These are phyloP conservation scores for Colletotrichum tropicale DNA, from an alignment of 2,329 filamentous ascomycete genomes.

Conservation along the genomic window DNA sequence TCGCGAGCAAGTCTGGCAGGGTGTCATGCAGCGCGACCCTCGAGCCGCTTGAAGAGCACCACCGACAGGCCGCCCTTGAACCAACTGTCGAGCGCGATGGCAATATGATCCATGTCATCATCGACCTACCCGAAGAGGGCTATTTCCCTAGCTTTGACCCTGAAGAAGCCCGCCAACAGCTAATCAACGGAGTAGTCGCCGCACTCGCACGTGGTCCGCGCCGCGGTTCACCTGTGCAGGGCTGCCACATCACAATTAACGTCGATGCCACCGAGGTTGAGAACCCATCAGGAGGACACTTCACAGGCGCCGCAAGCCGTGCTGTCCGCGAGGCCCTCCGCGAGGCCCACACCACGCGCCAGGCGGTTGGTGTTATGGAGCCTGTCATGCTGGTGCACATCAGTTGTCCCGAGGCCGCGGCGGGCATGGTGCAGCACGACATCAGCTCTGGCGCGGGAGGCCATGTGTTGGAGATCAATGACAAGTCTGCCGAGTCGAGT, in stretches of 20 bases:
- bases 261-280: conserved; percentile 59
- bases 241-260: conserved; percentile 71
- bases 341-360: conserved; percentile 54
- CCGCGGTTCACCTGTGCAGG: conserved; percentile 80
- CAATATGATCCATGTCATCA: conserved; percentile 68
- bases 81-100: conserved; percentile 64
- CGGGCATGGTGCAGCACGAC: conserved; percentile 84
- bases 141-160: conserved; percentile 55
- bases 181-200: conserved; percentile 82
- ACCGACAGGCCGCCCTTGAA: conserved; percentile 40
- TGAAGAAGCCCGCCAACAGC: conserved; percentile 58
- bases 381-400: conserved; percentile 93
- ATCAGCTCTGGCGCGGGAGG: conserved; percentile 75
- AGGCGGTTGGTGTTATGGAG: conserved; percentile 76
- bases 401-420: conserved; percentile 79
- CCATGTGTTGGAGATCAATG: conserved; percentile 74
- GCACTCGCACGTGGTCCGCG: conserved; percentile 85
- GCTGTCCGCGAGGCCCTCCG: conserved; percentile 75
- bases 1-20: conserved; percentile 80
- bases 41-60: conserved; percentile 58
- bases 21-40: conserved; percentile 76
- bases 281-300: conserved; percentile 70
- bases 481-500: conserved; percentile 45
- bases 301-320: conserved; percentile 64
- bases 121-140: conserved; percentile 51